Conservation (phyloP, 306 rosid genomes). For the Vachellia collinsii region DNA sequence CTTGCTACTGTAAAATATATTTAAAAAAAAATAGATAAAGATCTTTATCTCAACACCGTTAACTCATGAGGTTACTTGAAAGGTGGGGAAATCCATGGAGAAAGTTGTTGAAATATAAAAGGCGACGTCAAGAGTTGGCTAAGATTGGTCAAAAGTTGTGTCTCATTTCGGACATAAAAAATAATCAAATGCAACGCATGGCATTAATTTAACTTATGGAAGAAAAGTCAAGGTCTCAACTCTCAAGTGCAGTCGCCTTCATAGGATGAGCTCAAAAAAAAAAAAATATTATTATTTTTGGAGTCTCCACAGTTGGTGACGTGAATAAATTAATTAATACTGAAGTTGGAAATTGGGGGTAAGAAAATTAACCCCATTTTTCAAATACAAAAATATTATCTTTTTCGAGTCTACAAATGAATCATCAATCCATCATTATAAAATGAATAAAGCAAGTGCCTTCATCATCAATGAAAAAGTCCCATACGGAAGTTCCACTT, state of each 20-base stretch:
- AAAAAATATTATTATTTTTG: neutral
- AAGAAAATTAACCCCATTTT: neutral
- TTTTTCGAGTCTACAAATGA: neutral
- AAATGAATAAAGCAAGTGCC: no score
- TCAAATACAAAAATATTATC: neutral
- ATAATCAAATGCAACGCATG: neutral
- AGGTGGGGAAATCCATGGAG: no score
- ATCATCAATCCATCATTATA: neutral
- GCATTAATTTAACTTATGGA: neutral
- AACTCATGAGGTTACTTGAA: no score
- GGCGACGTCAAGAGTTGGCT: no score
- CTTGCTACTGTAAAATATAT: no score
- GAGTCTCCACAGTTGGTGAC: neutral
- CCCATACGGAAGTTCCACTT: no score
- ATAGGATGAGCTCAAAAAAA: neutral
- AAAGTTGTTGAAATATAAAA: no score
- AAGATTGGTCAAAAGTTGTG: no score
- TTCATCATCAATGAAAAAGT: no score
- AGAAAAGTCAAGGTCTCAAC: constrained; percentile 39
- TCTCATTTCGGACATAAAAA: neutral
- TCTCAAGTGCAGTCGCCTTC: neutral
- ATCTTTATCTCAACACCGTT: no score
- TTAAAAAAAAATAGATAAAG: neutral
- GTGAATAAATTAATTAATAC: neutral
- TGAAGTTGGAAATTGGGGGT: neutral